Percentiles rank a stretch among this genome's conserved stretches.
Evolutionary conservation across 164 flowering plant genomes (phyloP).

Genomic region (Hamamelis virginiana): DNA sequence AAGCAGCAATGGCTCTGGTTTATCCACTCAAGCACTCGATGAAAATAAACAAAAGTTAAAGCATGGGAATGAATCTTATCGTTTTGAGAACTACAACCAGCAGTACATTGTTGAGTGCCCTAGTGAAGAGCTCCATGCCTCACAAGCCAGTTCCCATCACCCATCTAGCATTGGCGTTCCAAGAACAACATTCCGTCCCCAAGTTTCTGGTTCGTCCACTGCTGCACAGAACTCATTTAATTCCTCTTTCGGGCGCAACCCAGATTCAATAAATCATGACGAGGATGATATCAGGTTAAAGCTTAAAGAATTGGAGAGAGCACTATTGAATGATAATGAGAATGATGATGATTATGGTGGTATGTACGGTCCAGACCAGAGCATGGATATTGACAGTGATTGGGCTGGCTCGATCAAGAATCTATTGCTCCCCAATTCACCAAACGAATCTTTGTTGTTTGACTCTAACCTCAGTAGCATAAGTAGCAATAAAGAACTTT

Average conservation of each 20-base stretch:
- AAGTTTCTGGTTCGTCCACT: no score
- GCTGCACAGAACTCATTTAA: no score
- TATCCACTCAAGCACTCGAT: no score
- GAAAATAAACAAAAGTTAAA: no score
- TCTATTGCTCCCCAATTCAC: slow-evolving; percentile 48
- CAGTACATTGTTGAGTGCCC: no score
- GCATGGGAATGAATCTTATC: no score
- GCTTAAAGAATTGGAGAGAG: slow-evolving; percentile 82
- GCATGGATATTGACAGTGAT: slow-evolving; percentile 65
- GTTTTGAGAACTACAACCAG: no score
- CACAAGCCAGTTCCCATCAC: no score
- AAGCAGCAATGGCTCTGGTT: no score
- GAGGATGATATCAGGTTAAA: slow-evolving; percentile 57
- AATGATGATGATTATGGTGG: slow-evolving; percentile 25
- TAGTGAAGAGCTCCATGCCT: no score
- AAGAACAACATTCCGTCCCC: no score
- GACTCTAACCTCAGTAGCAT: slow-evolving; percentile 64
- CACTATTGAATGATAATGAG: slow-evolving; percentile 54
- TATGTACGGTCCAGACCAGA: slow-evolving; percentile 23
- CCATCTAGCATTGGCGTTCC: no score
- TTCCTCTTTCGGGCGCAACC: slow-evolving; percentile 17
- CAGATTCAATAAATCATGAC: slow-evolving; percentile 47
- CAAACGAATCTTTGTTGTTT: slow-evolving; percentile 74
- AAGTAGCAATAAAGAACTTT: slow-evolving; percentile 53
- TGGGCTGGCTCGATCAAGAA: slow-evolving; percentile 50